Conservation (phyloP, 306 rosid genomes). For the Psophocarpus tetragonolobus region DNA sequence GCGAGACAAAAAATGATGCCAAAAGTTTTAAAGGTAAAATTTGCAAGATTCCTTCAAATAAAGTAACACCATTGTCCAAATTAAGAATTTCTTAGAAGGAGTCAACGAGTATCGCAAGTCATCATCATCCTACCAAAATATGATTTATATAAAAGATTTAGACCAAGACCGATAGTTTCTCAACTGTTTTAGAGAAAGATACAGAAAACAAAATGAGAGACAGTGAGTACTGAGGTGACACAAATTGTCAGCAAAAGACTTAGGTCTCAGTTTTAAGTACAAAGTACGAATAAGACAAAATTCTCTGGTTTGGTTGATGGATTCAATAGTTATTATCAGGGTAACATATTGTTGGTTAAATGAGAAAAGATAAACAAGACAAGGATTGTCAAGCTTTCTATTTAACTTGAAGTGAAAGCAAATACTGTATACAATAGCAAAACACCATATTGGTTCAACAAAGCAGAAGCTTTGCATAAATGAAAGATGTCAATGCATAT, state of each 20-base stretch:
- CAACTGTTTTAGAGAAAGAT: background rate
- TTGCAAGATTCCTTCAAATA: constrained; percentile 2
- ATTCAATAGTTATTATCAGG: background rate
- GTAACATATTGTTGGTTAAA: background rate
- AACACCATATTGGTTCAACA: background rate
- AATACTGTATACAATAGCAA: background rate
- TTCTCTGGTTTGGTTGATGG: background rate
- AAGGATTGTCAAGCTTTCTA: background rate
- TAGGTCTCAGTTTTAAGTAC: background rate
- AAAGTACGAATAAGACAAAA: background rate
- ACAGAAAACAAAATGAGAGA: background rate
- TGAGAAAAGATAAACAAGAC: background rate
- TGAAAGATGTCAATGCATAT: constrained; percentile 27
- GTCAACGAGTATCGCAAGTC: background rate
- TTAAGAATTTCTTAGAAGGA: background rate
- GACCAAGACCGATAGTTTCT: background rate
- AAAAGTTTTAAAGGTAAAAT: background rate
- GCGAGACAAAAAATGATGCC: background rate
- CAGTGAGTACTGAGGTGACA: background rate
- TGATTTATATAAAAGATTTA: background rate
- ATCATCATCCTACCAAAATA: background rate
- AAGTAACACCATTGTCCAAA: constrained; percentile 1
- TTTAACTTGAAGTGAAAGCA: constrained; percentile 3
- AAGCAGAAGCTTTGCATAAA: constrained; percentile 29
- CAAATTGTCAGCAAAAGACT: background rate